Evolutionary conservation across 1,284 basidiomycete species (phyloP), one percentile per base, ranked within the genome.

Genomic region (Apiotrichum montevideense): DNA sequence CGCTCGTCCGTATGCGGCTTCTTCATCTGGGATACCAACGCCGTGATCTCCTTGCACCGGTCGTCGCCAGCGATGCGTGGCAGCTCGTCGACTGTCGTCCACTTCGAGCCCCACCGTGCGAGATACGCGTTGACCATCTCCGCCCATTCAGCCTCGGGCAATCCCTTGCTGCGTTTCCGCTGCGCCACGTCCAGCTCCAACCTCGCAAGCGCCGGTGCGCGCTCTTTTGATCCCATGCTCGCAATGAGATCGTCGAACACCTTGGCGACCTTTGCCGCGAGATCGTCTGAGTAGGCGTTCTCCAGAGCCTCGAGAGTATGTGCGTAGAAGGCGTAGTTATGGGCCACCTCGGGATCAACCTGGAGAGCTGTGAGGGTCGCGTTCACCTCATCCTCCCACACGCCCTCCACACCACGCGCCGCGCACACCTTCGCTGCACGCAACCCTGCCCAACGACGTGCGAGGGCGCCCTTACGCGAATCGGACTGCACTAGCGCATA

Each of bases 311-410:
- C 15, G 8, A 72, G 13, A 4, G 69, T 53, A 53, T 73, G 64
- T 21, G 60, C 54, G 58, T 74, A 72, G 52, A 63, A 72, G 4
- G 66, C 66, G 54, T 73, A 75, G 60, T 75, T 75, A 43, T 66
- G 52, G 58, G 64, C 67, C 63, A 66, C 56, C 48, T 68, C 64
- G 13, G 47, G 52, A 51, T 67, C 62, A 4, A 15, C 45, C n/a
- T 52, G 49, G 6, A 72, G 48, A 7, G 65, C 41, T 6, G n/a
- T 37, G 1, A 33, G 39, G 3, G 64, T 63, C 53, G 64, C 63
- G 1, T 59, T 61, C 48, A 65, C 54, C 56, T 74, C 72, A 37
- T 57, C 63, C 33, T 58, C 54, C 64, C 64, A 65, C 32, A 63
- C 55, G 6, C 46, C 54, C 34, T 40, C 48, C 29, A 44, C 59